Conservation (phyloP, 1,284 basidiomycete species). For the Ustilago trichophora region DNA sequence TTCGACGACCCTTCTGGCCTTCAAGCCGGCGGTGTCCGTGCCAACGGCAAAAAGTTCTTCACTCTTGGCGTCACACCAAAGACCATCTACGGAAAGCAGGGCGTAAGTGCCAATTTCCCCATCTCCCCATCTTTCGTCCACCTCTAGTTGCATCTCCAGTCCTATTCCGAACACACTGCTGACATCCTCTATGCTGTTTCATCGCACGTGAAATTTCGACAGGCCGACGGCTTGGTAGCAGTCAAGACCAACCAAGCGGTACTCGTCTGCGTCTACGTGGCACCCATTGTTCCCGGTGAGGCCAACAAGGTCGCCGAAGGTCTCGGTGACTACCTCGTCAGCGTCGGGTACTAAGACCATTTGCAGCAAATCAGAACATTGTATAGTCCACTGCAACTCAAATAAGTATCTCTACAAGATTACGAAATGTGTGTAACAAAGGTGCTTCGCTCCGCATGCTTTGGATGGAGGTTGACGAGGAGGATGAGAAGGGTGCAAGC, state of each 20-base stretch:
- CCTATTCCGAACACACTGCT: neutral
- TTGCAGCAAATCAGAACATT: too few relatives aligned
- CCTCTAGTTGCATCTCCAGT: too few relatives aligned
- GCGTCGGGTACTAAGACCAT: conserved; percentile 60
- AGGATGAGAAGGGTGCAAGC: too few relatives aligned
- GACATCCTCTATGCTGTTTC: too few relatives aligned
- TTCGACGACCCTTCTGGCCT: conserved; percentile 70
- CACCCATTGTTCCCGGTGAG: conserved; percentile 76
- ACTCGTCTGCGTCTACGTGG: conserved; percentile 80
- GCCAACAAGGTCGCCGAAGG: conserved; percentile 77
- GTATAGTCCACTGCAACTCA: too few relatives aligned
- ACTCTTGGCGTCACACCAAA: conserved; percentile 73
- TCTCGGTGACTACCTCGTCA: conserved; percentile 62
- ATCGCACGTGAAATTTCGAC: conserved; percentile 5
- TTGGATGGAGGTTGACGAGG: too few relatives aligned
- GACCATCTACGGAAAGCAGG: conserved; percentile 83
- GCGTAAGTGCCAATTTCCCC: conserved; percentile 71
- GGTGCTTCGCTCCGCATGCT: too few relatives aligned
- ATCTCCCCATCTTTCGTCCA: neutral
- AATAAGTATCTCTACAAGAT: too few relatives aligned
- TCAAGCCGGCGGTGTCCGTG: conserved; percentile 74
- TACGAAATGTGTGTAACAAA: too few relatives aligned
- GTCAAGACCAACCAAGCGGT: conserved; percentile 90
- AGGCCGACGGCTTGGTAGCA: conserved; percentile 83
- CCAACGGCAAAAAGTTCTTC: conserved; percentile 84